Conservation (phyloP, 176 grass and related monocot species). For the Poa annua region DNA sequence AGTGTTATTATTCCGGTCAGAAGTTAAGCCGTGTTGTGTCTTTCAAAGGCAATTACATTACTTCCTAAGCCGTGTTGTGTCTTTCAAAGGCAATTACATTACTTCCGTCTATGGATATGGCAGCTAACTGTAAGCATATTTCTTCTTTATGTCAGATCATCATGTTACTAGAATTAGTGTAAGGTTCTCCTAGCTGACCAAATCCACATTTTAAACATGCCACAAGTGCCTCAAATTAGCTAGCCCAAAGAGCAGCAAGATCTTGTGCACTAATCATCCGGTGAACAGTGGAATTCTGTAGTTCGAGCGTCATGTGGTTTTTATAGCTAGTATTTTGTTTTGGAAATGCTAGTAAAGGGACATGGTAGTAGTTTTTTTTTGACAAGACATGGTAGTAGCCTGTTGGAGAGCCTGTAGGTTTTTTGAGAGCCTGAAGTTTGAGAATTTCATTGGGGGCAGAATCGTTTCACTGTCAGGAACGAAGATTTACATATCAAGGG, state of each 20-base stretch:
- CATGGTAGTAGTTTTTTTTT: neutral
- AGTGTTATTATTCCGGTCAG: neutral
- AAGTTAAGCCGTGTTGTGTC: neutral
- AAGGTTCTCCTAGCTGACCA: neutral
- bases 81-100: neutral
- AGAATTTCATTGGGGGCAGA: neutral
- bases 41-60: neutral
- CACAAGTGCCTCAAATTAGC: neutral
- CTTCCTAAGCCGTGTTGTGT: too few relatives aligned
- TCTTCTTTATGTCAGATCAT: neutral
- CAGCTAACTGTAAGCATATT: neutral
- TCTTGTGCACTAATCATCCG: neutral
- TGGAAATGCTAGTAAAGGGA: neutral
- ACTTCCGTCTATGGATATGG: neutral
- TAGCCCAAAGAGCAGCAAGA: neutral
- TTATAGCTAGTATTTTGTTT: neutral
- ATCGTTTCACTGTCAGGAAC: neutral
- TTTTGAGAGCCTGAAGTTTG: neutral
- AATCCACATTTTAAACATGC: neutral
- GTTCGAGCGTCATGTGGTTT: neutral
- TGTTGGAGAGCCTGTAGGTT: neutral
- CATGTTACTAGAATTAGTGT: neutral
- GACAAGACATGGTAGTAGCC: neutral
- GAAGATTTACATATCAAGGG: neutral
- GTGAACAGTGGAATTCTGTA: neutral